Percentiles rank a stretch among this genome's conserved stretches.
phyloP scores from a whole-genome alignment of 345 rosid species.

The Bruguiera parviflora region DNA sequence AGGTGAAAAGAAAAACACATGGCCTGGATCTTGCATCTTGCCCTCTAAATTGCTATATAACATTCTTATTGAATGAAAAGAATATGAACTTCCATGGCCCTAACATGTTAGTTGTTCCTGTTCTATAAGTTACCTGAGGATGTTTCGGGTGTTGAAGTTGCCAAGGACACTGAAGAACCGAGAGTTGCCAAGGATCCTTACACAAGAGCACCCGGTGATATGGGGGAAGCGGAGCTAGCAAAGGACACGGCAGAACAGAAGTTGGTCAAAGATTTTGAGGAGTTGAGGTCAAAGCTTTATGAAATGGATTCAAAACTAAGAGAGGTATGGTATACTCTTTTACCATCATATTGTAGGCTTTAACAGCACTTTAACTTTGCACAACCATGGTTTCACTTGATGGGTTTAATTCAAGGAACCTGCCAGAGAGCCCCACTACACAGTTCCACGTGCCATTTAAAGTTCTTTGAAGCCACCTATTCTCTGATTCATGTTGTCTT shows the following conservation, averaged over 20 bases:
- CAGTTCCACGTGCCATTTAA: no score
- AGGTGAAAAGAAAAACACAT: neutral
- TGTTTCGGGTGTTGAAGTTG: conserved; percentile 5
- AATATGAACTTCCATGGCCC: neutral
- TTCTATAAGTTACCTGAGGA: conserved; percentile 27
- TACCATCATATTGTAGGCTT: neutral
- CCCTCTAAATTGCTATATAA: no score
- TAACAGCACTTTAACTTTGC: no score
- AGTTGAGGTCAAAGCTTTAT: conserved; percentile 34
- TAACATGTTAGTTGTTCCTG: conserved; percentile 8
- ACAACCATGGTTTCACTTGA: no score
- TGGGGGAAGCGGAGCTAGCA: conserved; percentile 10
- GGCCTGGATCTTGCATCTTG: no score
- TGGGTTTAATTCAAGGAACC: no score
- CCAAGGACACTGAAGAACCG: conserved; percentile 15
- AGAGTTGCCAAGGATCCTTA: conserved; percentile 9
- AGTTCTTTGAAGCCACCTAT: neutral
- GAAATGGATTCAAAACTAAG: conserved; percentile 31
- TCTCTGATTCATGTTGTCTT: neutral
- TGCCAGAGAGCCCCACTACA: no score
- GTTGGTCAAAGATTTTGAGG: conserved; percentile 30
- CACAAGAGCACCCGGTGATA: conserved; percentile 12
- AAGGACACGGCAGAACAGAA: conserved; percentile 15
- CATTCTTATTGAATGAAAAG: neutral
- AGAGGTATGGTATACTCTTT: conserved; percentile 24